Percentiles rank a stretch among this genome's conserved stretches.
phyloP scores from a whole-genome alignment of 495 filamentous ascomycete genomes.

The Penicillium pulvis region DNA sequence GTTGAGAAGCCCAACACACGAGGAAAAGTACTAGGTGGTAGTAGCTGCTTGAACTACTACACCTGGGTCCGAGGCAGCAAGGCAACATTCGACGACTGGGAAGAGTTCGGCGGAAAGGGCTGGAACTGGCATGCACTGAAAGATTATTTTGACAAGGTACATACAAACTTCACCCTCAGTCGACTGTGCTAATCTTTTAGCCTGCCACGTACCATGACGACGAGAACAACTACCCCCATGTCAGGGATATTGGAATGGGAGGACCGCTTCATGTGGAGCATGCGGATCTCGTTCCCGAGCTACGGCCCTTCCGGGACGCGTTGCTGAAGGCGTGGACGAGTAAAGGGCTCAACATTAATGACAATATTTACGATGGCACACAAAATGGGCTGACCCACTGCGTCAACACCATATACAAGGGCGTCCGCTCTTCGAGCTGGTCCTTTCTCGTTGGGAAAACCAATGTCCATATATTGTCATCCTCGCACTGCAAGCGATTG shows the following conservation, averaged over 20 bases:
- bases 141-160: slow-evolving; percentile 42
- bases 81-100: slow-evolving; percentile 55
- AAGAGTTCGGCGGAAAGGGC: slow-evolving; percentile 44
- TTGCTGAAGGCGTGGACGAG: slow-evolving; percentile 52
- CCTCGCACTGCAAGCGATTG: slow-evolving; percentile 47
- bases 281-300: slow-evolving; percentile 50
- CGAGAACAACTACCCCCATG: slow-evolving; percentile 32
- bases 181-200: slow-evolving; percentile 16
- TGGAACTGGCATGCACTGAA: slow-evolving; percentile 53
- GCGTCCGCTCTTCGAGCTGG: slow-evolving; percentile 48
- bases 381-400: slow-evolving; percentile 51
- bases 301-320: slow-evolving; percentile 49
- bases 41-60: slow-evolving; percentile 49
- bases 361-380: slow-evolving; percentile 40
- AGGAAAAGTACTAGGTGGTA: slow-evolving; percentile 51
- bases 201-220: slow-evolving; percentile 53
- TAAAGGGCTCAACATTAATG: slow-evolving; percentile 13
- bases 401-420: slow-evolving; percentile 55
- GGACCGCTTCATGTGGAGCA: slow-evolving; percentile 52
- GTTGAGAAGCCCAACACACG: slow-evolving; percentile 57
- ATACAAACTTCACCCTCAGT: too few relatives aligned
- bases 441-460: slow-evolving; percentile 49
- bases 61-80: slow-evolving; percentile 50
- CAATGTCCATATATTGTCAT: slow-evolving; percentile 49
- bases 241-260: slow-evolving; percentile 30